A percentile compares a stretch with the other conserved stretches of the same genome.
Evolutionary conservation across 768 basidiomycete genomes (phyloP).

Genomic region (Ramaria rubella): DNA sequence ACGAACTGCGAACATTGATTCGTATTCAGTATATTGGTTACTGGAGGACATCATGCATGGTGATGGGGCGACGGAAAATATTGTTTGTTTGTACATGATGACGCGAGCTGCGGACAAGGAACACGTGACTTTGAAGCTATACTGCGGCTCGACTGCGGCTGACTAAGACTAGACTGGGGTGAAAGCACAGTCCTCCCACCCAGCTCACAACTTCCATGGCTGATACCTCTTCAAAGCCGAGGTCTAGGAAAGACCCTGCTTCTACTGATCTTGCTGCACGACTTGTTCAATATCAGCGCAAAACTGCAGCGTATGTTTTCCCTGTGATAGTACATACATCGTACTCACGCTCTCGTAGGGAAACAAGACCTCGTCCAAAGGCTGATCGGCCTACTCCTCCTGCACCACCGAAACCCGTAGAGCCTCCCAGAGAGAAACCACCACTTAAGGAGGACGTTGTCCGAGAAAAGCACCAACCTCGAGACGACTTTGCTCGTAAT

Average conservation of each 20-base stretch:
- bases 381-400: constrained; percentile 36
- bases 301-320: constrained; percentile 47
- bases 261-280: constrained; percentile 52
- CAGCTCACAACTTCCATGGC: constrained; percentile 9
- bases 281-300: constrained; percentile 62
- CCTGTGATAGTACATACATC: not conserved
- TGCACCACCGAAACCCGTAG: constrained; percentile 23
- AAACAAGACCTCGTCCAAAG: constrained; percentile 40
- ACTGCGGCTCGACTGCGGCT: constrained; percentile 11
- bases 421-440: constrained; percentile 33
- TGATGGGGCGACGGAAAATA: constrained; percentile 21
- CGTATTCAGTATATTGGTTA: constrained; percentile 46
- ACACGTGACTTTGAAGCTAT: constrained; percentile 3
- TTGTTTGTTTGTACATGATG: constrained; percentile 2
- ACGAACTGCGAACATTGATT: not conserved
- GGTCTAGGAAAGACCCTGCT: constrained; percentile 18
- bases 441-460: constrained; percentile 28
- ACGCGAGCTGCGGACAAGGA: constrained; percentile 6
- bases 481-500: constrained; percentile 65
- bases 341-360: constrained; percentile 27
- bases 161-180: not conserved
- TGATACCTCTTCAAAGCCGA: constrained; percentile 6
- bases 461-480: constrained; percentile 37
- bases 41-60: constrained; percentile 60
- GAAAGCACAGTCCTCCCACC: constrained; percentile 8